Base-by-base conservation (phyloP, 2,329 filamentous ascomycete genomes). In the Chaetomiaceae sp. region DNA sequence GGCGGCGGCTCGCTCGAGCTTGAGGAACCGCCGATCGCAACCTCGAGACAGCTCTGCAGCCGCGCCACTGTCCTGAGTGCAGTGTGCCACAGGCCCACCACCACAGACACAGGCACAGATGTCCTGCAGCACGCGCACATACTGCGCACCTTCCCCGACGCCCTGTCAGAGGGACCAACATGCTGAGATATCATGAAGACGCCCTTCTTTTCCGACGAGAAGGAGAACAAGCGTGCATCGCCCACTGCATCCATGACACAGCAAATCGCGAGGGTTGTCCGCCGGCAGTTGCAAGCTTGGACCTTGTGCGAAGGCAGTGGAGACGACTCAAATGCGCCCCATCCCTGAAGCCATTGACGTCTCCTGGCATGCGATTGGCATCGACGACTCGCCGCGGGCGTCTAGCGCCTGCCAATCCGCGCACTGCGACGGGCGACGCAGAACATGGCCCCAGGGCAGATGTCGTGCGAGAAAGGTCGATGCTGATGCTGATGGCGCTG, bases 321-420 rank as follows among this genome's bases (percentile, higher is more conserved):
- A 39, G 35, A 24, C 29, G 37, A 18, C n/a, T 15, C 17, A 27
- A 41, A n/a, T n/a, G n/a, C n/a, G 20, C 14, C 29, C 14, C 29
- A 37, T 24, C 19, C 12, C 19, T 9, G 18, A 2, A 24, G 11
- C 19, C 7, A 18, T 17, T 6, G 15, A 14, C 8, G 6, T 24
- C 7, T n/a, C 12, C 39, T 9, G 27, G 27, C 12, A 32, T 32
- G 38, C 38, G n/a, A 37, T 37, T 26, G 35, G 3, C n/a, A 35
- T 27, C n/a, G n/a, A n/a, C n/a, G n/a, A n/a, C n/a, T n/a, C n/a
- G n/a, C n/a, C 20, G 19, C 20, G 20, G 17, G 44, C 44, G 38
- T 18, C 44, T 24, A 24, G 11, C 7, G 18, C 14, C 38, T 46
- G 40, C 37, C 44, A 46, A 41, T 46, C 30, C 24, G n/a, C 40